phyloP scores from a whole-genome alignment of 2,329 filamentous ascomycete genomes.

The Penicillium sp. region DNA sequence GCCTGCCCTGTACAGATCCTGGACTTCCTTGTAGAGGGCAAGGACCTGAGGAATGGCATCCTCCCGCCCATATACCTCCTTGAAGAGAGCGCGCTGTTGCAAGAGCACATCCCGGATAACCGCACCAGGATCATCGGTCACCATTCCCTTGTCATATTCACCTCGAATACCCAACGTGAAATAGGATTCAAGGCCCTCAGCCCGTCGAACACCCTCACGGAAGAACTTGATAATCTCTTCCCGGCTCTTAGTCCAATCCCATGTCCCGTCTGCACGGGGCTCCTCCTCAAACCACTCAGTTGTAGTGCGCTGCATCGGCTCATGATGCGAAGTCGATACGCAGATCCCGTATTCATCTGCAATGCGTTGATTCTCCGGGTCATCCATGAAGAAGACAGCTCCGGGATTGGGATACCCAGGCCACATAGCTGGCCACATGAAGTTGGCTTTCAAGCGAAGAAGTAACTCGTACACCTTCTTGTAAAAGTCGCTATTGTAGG shows the following conservation, averaged over 20 bases:
- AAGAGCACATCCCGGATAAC: conserved; percentile 47
- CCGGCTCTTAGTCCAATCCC: conserved; percentile 71
- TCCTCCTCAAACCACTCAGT: conserved; percentile 39
- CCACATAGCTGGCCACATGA: conserved; percentile 74
- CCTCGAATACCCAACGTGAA: conserved; percentile 69
- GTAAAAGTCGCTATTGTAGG: conserved; percentile 63
- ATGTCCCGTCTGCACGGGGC: conserved; percentile 49
- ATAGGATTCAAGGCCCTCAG: conserved; percentile 64
- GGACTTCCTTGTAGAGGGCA: conserved; percentile 74
- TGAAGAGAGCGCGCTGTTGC: conserved; percentile 59
- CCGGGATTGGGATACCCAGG: conserved; percentile 34
- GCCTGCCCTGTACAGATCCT: conserved; percentile 60
- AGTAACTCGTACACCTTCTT: conserved; percentile 68
- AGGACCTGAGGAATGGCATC: conserved; percentile 65
- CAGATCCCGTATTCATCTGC: conserved; percentile 74
- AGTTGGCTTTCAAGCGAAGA: conserved; percentile 69
- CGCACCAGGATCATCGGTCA: conserved; percentile 15
- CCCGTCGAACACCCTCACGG: conserved; percentile 63
- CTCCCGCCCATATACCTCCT: conserved; percentile 54
- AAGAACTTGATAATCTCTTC: conserved; percentile 68
- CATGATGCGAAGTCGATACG: conserved; percentile 70
- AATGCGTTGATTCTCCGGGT: conserved; percentile 65
- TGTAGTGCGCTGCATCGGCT: conserved; percentile 65
- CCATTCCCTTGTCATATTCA: conserved; percentile 16
- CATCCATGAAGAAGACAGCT: conserved; percentile 70